Conservation (phyloP, 2,329 filamentous ascomycete species). For the Aspergillus costaricaensis region DNA sequence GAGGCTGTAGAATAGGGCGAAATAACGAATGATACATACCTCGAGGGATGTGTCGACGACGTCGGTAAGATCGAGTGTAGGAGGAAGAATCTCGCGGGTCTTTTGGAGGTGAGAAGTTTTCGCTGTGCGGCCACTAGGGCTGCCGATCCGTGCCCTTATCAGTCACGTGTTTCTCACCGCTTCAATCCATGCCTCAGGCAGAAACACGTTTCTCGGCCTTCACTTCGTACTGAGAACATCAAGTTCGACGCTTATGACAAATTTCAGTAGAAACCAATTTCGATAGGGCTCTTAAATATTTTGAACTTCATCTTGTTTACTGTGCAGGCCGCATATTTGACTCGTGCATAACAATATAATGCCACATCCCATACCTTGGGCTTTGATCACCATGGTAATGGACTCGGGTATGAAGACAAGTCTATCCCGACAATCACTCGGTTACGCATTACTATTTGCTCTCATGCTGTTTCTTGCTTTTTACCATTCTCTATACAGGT, state of each 20-base stretch:
- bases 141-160: conserved; percentile 31
- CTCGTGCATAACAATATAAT: no score
- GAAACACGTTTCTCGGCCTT: no score
- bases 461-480: not conserved
- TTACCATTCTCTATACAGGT: conserved; percentile 25
- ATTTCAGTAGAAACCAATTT: no score
- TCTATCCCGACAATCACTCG: not conserved
- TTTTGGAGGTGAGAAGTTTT: conserved; percentile 26
- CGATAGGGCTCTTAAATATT: no score
- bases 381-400: no score
- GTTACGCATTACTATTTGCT: not conserved
- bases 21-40: conserved; percentile 41
- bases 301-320: no score
- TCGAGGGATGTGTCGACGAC: conserved; percentile 36
- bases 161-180: conserved; percentile 26
- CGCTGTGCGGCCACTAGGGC: conserved; percentile 37
- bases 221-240: not conserved
- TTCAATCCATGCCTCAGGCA: conserved; percentile 18
- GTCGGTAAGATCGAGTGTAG: conserved; percentile 31
- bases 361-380: no score
- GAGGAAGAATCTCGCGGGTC: conserved; percentile 13
- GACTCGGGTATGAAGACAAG: no score
- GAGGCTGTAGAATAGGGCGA: conserved; percentile 34
- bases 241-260: not conserved
- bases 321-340: no score